phyloP scores from a whole-genome alignment of 1,139 yeast genomes.

The Pichia sp. region DNA sequence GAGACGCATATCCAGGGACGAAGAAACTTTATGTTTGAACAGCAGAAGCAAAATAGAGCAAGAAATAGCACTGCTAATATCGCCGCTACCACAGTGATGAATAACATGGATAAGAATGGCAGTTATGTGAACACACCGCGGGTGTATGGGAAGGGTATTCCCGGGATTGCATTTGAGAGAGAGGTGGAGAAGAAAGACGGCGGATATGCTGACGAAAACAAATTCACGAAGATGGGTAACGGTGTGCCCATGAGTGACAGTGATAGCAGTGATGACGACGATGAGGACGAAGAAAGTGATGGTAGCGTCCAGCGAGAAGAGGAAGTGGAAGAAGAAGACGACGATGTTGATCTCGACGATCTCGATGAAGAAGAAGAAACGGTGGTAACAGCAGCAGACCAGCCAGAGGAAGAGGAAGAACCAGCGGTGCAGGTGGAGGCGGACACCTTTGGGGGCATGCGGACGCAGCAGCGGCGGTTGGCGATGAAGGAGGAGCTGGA shows the following conservation, averaged over 20 bases:
- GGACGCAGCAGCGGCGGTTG: constrained; percentile 25
- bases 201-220: background rate
- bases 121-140: background rate
- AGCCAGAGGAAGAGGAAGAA: too few relatives aligned
- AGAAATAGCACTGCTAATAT: background rate
- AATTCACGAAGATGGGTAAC: too few relatives aligned
- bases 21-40: constrained; percentile 10
- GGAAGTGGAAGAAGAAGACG: background rate
- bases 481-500: background rate
- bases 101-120: background rate
- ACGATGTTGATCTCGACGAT: background rate
- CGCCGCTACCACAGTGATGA: background rate
- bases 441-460: constrained; percentile 24
- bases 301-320: background rate
- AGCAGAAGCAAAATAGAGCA: background rate
- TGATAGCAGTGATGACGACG: background rate
- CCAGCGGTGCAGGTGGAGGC: too few relatives aligned
- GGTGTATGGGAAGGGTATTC: background rate
- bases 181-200: background rate
- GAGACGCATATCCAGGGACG: constrained; percentile 22
- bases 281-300: background rate
- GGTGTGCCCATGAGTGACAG: too few relatives aligned
- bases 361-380: too few relatives aligned
- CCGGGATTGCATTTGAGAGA: background rate
- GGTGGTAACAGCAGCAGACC: too few relatives aligned